Conservation (phyloP, 306 rosid genomes). For the Malus asiatica region DNA sequence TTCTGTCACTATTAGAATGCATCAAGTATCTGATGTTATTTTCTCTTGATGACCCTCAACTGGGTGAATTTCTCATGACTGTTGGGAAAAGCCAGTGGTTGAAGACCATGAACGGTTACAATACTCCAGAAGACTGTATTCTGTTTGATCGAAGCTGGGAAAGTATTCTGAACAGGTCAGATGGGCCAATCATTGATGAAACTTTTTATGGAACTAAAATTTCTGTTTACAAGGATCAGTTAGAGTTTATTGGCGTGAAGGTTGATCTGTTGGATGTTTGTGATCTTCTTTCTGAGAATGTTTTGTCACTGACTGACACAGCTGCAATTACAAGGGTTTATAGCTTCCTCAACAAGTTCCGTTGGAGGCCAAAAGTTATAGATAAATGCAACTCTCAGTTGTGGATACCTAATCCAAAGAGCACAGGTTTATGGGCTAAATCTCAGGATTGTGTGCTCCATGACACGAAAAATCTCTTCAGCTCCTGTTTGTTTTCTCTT, state of each 20-base stretch:
- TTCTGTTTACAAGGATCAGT: not conserved
- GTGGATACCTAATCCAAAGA: slow-evolving; percentile 7
- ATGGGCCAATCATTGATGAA: slow-evolving; percentile 13
- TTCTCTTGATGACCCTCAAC: not conserved
- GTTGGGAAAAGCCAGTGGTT: slow-evolving; percentile 3
- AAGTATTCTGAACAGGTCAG: slow-evolving; percentile 5
- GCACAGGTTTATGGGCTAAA: slow-evolving; percentile 7
- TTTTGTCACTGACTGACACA: not conserved
- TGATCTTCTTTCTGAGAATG: not conserved
- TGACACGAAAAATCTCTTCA: slow-evolving; percentile 4
- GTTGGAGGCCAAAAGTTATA: not conserved
- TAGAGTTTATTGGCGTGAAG: slow-evolving; percentile 8
- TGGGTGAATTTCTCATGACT: not conserved
- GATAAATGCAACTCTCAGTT: not conserved
- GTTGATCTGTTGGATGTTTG: slow-evolving; percentile 17
- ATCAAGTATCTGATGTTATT: not conserved
- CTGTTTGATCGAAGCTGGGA: slow-evolving; percentile 19
- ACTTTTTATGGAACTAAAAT: not conserved
- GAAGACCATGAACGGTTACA: slow-evolving; percentile 12
- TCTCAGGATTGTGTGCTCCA: slow-evolving; percentile 10
- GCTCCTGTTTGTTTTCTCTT: not conserved
- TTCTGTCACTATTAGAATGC: slow-evolving; percentile 13
- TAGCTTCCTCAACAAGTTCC: slow-evolving; percentile 1
- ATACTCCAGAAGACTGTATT: slow-evolving; percentile 4
- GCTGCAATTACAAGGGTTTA: slow-evolving; percentile 3